Evolutionary conservation across 2,329 filamentous ascomycete genomes (phyloP).

Genomic region (Diplocarpon rosae): DNA sequence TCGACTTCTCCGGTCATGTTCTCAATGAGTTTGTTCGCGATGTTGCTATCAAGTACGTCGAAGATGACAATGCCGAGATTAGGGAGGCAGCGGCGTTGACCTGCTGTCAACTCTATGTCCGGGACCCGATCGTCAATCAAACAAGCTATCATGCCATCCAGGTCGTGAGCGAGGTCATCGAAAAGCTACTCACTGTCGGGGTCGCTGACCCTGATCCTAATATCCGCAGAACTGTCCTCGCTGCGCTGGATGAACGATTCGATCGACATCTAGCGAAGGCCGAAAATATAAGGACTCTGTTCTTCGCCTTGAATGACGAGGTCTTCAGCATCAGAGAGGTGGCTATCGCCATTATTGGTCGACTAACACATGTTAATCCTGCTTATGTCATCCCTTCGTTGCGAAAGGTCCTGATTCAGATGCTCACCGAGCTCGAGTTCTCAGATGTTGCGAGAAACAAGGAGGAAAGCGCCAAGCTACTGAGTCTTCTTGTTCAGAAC

Average conservation of each 20-base stretch:
- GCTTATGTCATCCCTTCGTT: constrained; percentile 96
- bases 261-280: constrained; percentile 95
- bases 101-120: constrained; percentile 93
- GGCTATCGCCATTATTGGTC: constrained; percentile 90
- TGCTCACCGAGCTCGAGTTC: constrained; percentile 92
- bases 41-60: constrained; percentile 94
- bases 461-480: constrained; percentile 87
- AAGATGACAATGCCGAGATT: constrained; percentile 89
- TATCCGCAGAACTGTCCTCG: constrained; percentile 80
- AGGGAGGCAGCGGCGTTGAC: constrained; percentile 90
- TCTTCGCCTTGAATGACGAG: constrained; percentile 93
- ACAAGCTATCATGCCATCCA: constrained; percentile 94
- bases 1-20: constrained; percentile 87
- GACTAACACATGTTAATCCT: constrained; percentile 81
- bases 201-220: constrained; percentile 84
- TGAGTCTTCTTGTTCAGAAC: constrained; percentile 86
- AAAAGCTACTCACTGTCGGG: constrained; percentile 88
- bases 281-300: constrained; percentile 91
- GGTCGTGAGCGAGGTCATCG: constrained; percentile 95
- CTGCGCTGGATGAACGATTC: constrained; percentile 84
- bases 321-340: constrained; percentile 87
- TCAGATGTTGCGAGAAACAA: constrained; percentile 90
- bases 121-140: constrained; percentile 95
- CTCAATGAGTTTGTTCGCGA: constrained; percentile 98
- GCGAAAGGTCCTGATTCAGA: constrained; percentile 88